Evolutionary conservation across 2,329 filamentous ascomycete genomes (phyloP), one percentile per base, ranked within the genome.

Genomic region (Ramichloridium luteum): DNA sequence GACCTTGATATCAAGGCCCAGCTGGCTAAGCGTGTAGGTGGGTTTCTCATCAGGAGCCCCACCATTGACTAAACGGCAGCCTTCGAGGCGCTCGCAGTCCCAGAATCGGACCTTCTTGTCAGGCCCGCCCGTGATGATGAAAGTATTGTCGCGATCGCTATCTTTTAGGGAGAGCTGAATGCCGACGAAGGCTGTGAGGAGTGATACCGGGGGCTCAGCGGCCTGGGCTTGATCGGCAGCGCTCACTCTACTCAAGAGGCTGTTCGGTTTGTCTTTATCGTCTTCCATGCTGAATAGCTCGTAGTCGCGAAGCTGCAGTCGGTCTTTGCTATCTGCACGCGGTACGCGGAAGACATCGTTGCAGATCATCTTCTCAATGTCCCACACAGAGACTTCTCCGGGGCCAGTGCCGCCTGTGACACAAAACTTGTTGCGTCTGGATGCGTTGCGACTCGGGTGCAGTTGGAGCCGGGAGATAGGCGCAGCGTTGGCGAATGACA

Each of bases 41-140:
- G 84, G 80, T 23, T 23, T 23, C 18, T 71, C 62, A 36, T 85
- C 77, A 2, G 45, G 31, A 1, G 31, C 26, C 8, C 85, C 64
- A 0, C 88, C 88, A 51, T 81, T 93, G 41, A 92, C 77, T 10
- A 94, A 70, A 34, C 70, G 67, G 25, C 83, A 93, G 37, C 75
- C 72, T 49, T 93, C 84, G 6, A 83, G 68, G 6, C 77, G 76
- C 6, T 74, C 67, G 10, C 90, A 67, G 51, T 98, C 88, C 90
- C 90, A 98, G 59, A 92, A 96, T 6, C 90, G 75, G 12, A 98
- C 71, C 56, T 82, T 90, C 59, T 80, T 83, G 56, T 96, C 90
- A 8, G 81, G 81, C 0, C 88, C 88, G 12, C 79, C 86, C 0
- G 84, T 90, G 22, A 98, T 62, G 28, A 94, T 72, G 53, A 90